Conservation (phyloP, 192 early-diverging fungal genomes). For the Pecoramyces ruminantium region DNA sequence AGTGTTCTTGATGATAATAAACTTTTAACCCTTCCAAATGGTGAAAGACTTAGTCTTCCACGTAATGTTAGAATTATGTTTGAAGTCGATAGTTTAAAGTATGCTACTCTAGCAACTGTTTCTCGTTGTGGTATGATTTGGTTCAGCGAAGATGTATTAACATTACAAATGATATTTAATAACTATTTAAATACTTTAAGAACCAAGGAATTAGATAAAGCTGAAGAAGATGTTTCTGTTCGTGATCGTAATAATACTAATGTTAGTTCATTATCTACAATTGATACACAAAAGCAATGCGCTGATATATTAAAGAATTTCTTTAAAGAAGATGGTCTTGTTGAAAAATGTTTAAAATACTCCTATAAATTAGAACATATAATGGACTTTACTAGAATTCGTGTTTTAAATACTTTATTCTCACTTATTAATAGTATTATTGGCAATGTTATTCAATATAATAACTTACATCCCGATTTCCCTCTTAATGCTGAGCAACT, state of each 20-base stretch:
- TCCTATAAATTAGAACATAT: conserved; percentile 72
- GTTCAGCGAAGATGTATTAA: conserved; percentile 87
- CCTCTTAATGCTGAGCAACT: conserved; percentile 63
- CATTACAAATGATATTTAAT: conserved; percentile 53
- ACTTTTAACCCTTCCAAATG: conserved; percentile 91
- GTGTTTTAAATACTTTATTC: conserved; percentile 72
- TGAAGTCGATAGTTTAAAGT: conserved; percentile 95
- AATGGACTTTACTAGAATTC: conserved; percentile 89
- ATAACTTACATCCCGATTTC: conserved; percentile 84
- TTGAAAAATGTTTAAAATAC: conserved; percentile 48
- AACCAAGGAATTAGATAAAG: conserved; percentile 56
- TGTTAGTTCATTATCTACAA: background rate
- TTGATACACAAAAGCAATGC: conserved; percentile 48
- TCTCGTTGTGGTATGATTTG: conserved; percentile 99
- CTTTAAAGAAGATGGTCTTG: conserved; percentile 57
- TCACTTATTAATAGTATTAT: conserved; percentile 80
- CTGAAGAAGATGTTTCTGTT: conserved; percentile 39
- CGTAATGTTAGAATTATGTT: conserved; percentile 97
- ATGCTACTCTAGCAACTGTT: conserved; percentile 95
- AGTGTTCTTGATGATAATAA: conserved; percentile 95
- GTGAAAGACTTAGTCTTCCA: conserved; percentile 87
- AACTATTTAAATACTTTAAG: conserved; percentile 71
- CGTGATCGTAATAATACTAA: background rate
- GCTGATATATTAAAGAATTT: conserved; percentile 53
- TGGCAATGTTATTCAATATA: conserved; percentile 71